Evolutionary conservation across 2,329 filamentous ascomycete genomes (phyloP).

Genomic region (Orbilia javanica): DNA sequence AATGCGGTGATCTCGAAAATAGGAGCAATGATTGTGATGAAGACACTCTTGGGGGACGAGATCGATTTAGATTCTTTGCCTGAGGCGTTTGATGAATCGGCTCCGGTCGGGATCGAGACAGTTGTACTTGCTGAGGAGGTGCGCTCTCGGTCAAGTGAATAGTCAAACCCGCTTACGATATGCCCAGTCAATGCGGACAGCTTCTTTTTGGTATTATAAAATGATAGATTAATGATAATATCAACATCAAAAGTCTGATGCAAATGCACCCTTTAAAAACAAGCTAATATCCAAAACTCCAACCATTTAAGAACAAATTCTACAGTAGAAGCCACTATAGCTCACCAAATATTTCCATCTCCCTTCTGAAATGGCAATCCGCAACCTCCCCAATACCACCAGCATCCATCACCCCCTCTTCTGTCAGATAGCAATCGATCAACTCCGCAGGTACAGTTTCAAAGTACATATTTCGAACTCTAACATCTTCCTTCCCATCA

Average conservation of each 20-base stretch:
- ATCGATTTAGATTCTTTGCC: conserved; percentile 87
- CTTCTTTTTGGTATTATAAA: not conserved
- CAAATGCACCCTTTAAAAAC: not conserved
- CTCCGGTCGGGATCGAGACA: conserved; percentile 82
- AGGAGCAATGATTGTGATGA: conserved; percentile 71
- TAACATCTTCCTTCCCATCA: conserved; percentile 28
- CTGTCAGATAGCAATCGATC: conserved; percentile 54
- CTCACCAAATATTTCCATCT: conserved; percentile 54
- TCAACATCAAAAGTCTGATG: not conserved
- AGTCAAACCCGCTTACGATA: not conserved
- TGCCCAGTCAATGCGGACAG: too few species aligned
- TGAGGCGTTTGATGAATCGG: conserved; percentile 81
- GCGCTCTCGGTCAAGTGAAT: conserved; percentile 61
- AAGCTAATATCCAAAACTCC: not conserved
- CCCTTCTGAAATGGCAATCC: conserved; percentile 46
- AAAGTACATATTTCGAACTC: conserved; percentile 57
- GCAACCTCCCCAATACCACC: conserved; percentile 49
- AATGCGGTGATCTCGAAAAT: conserved; percentile 57
- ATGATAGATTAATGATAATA: not conserved
- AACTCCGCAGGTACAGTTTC: conserved; percentile 55
- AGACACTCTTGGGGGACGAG: conserved; percentile 78
- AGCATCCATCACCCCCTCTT: conserved; percentile 50
- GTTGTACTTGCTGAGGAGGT: conserved; percentile 80
- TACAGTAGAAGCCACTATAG: conserved; percentile 1
- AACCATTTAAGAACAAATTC: not conserved